Base-by-base conservation (phyloP, 345 rosid genomes). In the Hypericum perforatum region DNA sequence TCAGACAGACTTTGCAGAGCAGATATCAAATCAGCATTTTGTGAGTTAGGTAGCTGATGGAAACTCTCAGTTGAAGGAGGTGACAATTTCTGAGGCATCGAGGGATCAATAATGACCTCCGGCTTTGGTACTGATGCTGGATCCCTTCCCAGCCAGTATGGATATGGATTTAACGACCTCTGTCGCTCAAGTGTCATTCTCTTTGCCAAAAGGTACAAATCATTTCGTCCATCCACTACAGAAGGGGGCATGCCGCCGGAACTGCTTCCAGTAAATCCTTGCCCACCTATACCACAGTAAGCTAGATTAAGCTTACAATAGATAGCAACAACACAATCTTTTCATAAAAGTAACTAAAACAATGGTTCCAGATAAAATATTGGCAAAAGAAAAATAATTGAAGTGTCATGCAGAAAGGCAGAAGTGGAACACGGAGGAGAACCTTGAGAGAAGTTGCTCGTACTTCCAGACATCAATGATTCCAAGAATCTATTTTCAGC, bases 401-500 rank as follows among this genome's bases (percentile, higher is more conserved):
- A 42, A 6, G 13, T 22, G 37, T 12, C 8, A 10, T 39, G 51
- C 13, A 37, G 42, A 43, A 56, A 50, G 40, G 12, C 32, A 58
- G 61, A 61, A 16, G 15, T 14, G 1, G 49, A 10, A 32, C 11
- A 39, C 15, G 54, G 53, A 49, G 59, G 75, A 16, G 38, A 56
- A 91, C 98, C 98, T 81, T 84, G 74, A 29, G 89, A 60, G 47
- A 75, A 38, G 67, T 57, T 78, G 67, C 64, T 79, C 44, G 70
- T 57, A 54, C 69, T 74, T 41, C 76, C 79, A 44, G 94, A 63
- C 95, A 92, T 85, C 57, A 92, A 65, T n/a, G 97, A 92, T 74
- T 89, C 98, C 74, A 92, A 62, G 66, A 83, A 92, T 71, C 78
- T 81, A 74, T 85, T 88, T 71, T 92, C 95, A 16, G 97, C 97